phyloP scores from a whole-genome alignment of 495 filamentous ascomycete genomes.

The Diplogelasinospora grovesii region DNA sequence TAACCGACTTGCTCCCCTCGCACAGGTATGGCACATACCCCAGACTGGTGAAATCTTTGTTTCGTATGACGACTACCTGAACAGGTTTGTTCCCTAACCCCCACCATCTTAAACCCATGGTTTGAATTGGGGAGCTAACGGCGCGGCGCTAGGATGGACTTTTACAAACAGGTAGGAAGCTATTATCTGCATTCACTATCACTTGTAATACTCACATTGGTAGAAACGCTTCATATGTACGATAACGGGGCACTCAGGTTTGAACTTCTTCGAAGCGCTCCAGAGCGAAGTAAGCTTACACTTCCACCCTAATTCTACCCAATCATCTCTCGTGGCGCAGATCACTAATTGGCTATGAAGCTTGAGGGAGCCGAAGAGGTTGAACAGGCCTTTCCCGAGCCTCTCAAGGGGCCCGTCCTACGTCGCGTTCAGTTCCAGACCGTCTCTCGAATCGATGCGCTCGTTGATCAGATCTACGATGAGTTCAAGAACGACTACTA shows the following conservation, averaged over 20 bases:
- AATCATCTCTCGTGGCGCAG: neutral
- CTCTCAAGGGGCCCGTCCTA: conserved; percentile 83
- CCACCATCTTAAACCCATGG: neutral
- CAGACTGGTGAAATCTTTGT: conserved; percentile 87
- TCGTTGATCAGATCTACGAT: conserved; percentile 60
- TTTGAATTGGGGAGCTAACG: conserved; percentile 20
- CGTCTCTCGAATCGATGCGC: conserved; percentile 81
- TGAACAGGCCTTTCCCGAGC: conserved; percentile 84
- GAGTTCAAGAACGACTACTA: conserved; percentile 94
- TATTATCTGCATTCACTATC: too few relatives aligned
- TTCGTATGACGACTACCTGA: conserved; percentile 82
- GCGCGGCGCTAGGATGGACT: conserved; percentile 61
- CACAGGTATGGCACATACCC: conserved; percentile 85
- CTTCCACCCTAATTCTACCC: neutral
- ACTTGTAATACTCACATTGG: too few relatives aligned
- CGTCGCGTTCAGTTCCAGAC: conserved; percentile 87
- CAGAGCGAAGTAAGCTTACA: conserved; percentile 79
- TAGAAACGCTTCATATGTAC: conserved; percentile 88
- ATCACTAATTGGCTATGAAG: conserved; percentile 36
- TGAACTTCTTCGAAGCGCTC: conserved; percentile 91
- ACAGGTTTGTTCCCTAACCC: conserved; percentile 49
- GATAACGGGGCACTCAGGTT: conserved; percentile 85
- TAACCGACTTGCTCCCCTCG: conserved; percentile 8
- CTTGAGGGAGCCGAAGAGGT: conserved; percentile 80
- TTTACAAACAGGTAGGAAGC: conserved; percentile 73